A percentile compares a stretch with the other conserved stretches of the same genome.
These are phyloP conservation scores for Cladosporium sp. DNA, from an alignment of 2,329 filamentous ascomycete genomes.

Conservation along the genomic window DNA sequence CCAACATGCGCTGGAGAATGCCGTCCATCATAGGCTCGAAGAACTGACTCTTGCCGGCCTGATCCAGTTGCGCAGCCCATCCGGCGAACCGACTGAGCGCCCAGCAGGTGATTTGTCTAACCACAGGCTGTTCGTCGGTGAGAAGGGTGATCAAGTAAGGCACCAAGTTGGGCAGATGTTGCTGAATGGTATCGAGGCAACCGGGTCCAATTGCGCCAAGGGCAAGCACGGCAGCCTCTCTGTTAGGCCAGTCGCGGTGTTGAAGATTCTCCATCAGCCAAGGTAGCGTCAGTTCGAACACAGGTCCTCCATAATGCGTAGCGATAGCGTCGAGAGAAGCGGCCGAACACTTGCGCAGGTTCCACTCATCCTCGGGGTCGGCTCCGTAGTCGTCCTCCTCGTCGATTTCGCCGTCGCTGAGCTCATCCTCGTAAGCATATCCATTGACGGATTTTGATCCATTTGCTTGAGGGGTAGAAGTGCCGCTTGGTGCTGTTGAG, in stretches of 20 bases:
- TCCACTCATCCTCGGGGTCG: constrained; percentile 90
- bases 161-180: constrained; percentile 84
- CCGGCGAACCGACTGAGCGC: constrained; percentile 87
- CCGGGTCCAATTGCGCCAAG: constrained; percentile 93
- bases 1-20: constrained; percentile 88
- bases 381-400: constrained; percentile 65
- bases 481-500: constrained; percentile 44
- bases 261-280: constrained; percentile 87
- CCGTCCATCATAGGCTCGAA: constrained; percentile 98
- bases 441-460: constrained; percentile 45
- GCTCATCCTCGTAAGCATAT: constrained; percentile 50
- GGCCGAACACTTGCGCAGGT: constrained; percentile 91
- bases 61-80: constrained; percentile 77
- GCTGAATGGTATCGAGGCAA: constrained; percentile 82
- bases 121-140: constrained; percentile 79
- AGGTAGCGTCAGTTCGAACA: constrained; percentile 87
- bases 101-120: constrained; percentile 97
- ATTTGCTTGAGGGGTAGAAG: constrained; percentile 40
- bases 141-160: constrained; percentile 85
- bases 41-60: constrained; percentile 65
- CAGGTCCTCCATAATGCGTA: constrained; percentile 77
- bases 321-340: constrained; percentile 93
- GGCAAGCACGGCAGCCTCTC: constrained; percentile 90
- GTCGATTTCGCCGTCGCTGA: constrained; percentile 84
- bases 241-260: constrained; percentile 83